A percentile compares a stretch with the other conserved stretches of the same genome.
phyloP scores from a whole-genome alignment of 139 green algal genomes.

The Klebsormidium nitens region DNA sequence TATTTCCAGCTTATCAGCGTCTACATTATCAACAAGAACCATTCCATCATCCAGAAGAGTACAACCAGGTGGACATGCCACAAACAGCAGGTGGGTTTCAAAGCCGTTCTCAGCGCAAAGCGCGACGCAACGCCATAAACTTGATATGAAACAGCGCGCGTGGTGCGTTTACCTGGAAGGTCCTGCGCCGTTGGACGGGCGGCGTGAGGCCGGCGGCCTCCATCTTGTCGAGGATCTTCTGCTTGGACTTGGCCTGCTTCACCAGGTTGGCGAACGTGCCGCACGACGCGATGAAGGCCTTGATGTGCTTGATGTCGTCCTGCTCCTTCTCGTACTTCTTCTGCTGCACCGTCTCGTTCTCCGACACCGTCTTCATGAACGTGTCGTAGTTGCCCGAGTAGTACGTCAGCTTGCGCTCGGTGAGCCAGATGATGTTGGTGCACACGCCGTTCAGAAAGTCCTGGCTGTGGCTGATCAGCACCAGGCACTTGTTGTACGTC shows the following conservation, averaged over 20 bases:
- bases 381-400: conserved; percentile 81
- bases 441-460: conserved; percentile 97
- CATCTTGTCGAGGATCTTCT: conserved; percentile 97
- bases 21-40: too few species aligned
- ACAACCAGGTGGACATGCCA: too few species aligned
- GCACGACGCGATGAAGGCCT: conserved; percentile 54
- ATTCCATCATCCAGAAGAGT: too few species aligned
- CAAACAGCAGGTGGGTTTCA: too few species aligned
- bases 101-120: too few species aligned
- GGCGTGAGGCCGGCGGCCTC: conserved; percentile 76
- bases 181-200: conserved; percentile 44
- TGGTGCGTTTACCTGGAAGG: too few species aligned
- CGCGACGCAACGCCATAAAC: too few species aligned
- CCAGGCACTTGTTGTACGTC: conserved; percentile 84
- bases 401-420: conserved; percentile 80
- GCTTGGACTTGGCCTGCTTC: conserved; percentile 82
- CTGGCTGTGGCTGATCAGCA: conserved; percentile 87
- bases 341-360: conserved; percentile 91
- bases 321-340: conserved; percentile 90
- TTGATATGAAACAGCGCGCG: too few species aligned
- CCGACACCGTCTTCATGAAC: conserved; percentile 73
- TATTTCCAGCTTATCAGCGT: too few species aligned
- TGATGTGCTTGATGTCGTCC: conserved; percentile 68
- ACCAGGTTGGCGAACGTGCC: conserved; percentile 31
- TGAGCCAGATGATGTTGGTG: conserved; percentile 94